phyloP scores from a whole-genome alignment of 2,329 filamentous ascomycete species.

The Trichoderma hamatum region DNA sequence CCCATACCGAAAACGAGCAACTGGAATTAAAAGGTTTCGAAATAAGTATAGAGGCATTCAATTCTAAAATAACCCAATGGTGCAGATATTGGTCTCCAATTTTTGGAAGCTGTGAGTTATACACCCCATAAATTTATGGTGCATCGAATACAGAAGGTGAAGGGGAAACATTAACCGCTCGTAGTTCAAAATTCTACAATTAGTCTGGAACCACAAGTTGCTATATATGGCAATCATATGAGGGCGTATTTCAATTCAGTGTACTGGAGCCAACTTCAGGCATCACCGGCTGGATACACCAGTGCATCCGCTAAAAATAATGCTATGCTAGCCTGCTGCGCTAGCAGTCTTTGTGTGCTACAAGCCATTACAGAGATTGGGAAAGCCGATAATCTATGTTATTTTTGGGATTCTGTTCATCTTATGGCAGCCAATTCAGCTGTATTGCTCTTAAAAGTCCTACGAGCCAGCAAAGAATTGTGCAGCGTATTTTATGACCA shows the following conservation, averaged over 20 bases:
- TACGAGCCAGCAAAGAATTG: too few species aligned
- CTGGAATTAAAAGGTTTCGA: background rate
- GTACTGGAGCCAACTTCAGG: background rate
- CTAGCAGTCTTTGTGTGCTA: background rate
- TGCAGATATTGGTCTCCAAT: background rate
- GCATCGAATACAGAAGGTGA: too few species aligned
- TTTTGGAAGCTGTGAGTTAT: background rate
- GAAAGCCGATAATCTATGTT: too few species aligned
- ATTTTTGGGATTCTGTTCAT: too few species aligned
- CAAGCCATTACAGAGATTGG: too few species aligned
- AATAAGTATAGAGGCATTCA: background rate
- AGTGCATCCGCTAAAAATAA: background rate
- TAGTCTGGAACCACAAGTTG: background rate
- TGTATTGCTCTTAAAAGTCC: too few species aligned
- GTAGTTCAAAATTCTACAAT: background rate
- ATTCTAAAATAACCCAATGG: background rate
- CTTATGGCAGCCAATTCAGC: too few species aligned
- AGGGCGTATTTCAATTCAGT: background rate
- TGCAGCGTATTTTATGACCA: too few species aligned
- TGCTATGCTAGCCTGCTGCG: background rate
- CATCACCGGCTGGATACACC: background rate
- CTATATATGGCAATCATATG: background rate
- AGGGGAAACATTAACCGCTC: background rate
- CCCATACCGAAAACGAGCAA: background rate
- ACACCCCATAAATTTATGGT: background rate